A percentile compares a stretch with the other conserved stretches of the same genome.
Evolutionary conservation across 2,329 filamentous ascomycete genomes (phyloP).

Genomic region (Huntiella moniliformis): DNA sequence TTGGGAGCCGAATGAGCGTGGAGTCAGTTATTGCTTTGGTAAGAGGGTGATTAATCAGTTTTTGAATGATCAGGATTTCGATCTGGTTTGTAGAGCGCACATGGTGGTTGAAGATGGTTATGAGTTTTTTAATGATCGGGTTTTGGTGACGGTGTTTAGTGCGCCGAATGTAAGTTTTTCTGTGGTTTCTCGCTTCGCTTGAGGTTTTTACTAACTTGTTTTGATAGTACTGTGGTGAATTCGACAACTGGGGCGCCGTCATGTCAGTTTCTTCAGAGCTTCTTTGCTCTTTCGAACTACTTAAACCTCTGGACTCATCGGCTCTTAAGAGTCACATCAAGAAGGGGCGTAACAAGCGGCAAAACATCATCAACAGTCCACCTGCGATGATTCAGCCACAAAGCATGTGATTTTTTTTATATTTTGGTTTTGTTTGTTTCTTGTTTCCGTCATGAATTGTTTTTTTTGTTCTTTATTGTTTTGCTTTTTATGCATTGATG

Average conservation of each 20-base stretch:
- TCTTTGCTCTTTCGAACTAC: slow-evolving; percentile 87
- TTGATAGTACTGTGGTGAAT: slow-evolving; percentile 81
- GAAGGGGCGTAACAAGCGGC: slow-evolving; percentile 84
- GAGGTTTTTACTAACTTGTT: slow-evolving; percentile 15
- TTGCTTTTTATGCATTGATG: not conserved
- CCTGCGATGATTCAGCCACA: slow-evolving; percentile 9
- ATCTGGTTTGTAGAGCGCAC: slow-evolving; percentile 89
- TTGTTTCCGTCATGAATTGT: not conserved
- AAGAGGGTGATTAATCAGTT: slow-evolving; percentile 98
- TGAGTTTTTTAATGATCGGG: slow-evolving; percentile 92
- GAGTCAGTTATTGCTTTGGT: slow-evolving; percentile 95
- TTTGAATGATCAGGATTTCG: slow-evolving; percentile 83
- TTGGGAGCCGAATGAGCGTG: slow-evolving; percentile 93
- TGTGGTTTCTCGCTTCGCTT: not conserved
- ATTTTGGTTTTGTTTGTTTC: slow-evolving; percentile 1
- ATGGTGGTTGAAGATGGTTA: slow-evolving; percentile 99
- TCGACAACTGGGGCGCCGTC: slow-evolving; percentile 96
- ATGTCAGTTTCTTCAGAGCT: slow-evolving; percentile 94
- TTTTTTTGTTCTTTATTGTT: slow-evolving; percentile 1
- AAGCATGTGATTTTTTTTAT: slow-evolving; percentile 10
- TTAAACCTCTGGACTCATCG: slow-evolving; percentile 90
- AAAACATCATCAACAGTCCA: slow-evolving; percentile 89
- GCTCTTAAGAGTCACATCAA: slow-evolving; percentile 98
- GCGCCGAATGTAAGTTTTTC: slow-evolving; percentile 71
- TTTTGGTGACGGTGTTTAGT: slow-evolving; percentile 91